Evolutionary conservation across 1,284 basidiomycete species (phyloP).

Genomic region (Leccinum fuscescens): DNA sequence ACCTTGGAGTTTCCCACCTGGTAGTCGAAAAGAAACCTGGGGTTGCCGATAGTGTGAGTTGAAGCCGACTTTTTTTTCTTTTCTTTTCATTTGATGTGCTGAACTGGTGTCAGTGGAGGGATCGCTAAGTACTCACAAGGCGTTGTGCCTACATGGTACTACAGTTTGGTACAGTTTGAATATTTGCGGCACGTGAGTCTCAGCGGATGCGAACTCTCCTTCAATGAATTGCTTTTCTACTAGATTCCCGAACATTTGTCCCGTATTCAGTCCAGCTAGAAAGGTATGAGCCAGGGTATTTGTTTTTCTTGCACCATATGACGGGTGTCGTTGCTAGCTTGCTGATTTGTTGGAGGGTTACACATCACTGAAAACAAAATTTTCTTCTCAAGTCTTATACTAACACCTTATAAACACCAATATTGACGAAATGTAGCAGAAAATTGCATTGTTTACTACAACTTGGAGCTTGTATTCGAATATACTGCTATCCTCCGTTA

Average conservation of each 20-base stretch:
- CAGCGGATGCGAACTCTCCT: not conserved
- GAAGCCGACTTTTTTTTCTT: not conserved
- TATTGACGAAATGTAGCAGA: no score
- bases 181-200: slow-evolving; percentile 27
- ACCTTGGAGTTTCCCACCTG: slow-evolving; percentile 35
- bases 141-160: slow-evolving; percentile 29
- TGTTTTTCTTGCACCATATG: not conserved
- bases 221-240: not conserved
- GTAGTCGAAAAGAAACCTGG: slow-evolving; percentile 36
- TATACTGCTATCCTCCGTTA: no score
- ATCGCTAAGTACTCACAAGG: slow-evolving; percentile 37
- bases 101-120: slow-evolving; percentile 27
- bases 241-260: slow-evolving; percentile 41
- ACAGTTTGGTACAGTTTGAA: slow-evolving; percentile 32
- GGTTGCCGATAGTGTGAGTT: slow-evolving; percentile 35
- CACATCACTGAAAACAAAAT: not conserved
- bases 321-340: slow-evolving; percentile 33
- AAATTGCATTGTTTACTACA: no score
- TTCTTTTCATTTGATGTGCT: not conserved
- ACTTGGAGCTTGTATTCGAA: no score
- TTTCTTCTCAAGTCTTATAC: no score
- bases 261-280: slow-evolving; percentile 37
- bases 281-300: slow-evolving; percentile 21
- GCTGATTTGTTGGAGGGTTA: slow-evolving; percentile 64
- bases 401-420: no score